Evolutionary conservation across 805 yeast genomes (phyloP), one percentile per base, ranked within the genome.

Genomic region (Spathaspora sp.): DNA sequence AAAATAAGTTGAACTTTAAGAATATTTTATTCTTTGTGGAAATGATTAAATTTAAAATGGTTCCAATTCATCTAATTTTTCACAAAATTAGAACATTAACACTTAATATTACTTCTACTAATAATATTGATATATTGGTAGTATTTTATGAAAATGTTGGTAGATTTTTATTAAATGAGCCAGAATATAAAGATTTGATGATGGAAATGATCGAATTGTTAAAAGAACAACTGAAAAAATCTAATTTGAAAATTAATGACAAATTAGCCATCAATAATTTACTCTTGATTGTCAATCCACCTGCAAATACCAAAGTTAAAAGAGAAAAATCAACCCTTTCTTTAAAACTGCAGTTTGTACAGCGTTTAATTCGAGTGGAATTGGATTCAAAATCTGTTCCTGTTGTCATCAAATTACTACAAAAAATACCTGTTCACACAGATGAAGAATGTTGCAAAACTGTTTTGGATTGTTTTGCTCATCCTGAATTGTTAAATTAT

Each of bases 81-180:
- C 92, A 90, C 65, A 87, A 86, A 61, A 76, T 91, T 46, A 75
- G 89, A 58, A 68, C 77, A 1, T 68, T 89, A 56, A 79, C 87
- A 1, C 60, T 81, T 50, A 78, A 79, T 49, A 60, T 77, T 17
- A 72, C 77, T 5, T 72, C 77, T 0, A 76, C 82, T 8, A 78
- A 79, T 54, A 88, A 86, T 62, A 77, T 88, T 52, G 96, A 87
- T 58, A 78, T 85, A 7, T 67, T 91, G 51, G 75, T 82, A 9
- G 76, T 85, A n/a, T 69, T 89, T 43, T 85, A 89, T 60, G 96
- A 91, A 59, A 73, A 81, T 38, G 78, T 89, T 57, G 96, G 96
- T 0, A 73, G 82, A 52, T 81, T 83, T 52, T 71, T 91, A 47
- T 63, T 86, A 44, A 70, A 80, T 54, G 77, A 74, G 23, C 77